phyloP scores from a whole-genome alignment of 2,329 filamentous ascomycete genomes.

The Diaporthe amygdali region DNA sequence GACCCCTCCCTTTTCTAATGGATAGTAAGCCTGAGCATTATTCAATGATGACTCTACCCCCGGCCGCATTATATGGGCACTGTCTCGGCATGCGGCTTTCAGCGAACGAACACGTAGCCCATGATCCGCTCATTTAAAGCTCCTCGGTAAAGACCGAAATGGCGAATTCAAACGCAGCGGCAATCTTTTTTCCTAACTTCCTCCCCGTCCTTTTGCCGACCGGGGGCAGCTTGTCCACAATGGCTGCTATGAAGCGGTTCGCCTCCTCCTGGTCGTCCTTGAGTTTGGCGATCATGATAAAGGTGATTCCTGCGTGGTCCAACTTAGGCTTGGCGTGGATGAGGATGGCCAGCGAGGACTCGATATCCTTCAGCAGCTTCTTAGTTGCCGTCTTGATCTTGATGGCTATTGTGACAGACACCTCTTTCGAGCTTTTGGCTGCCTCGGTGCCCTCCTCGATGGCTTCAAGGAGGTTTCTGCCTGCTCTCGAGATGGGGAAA shows the following conservation, averaged over 20 bases:
- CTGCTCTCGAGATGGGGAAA: constrained; percentile 44
- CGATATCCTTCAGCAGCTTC: constrained; percentile 40
- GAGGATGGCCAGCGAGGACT: constrained; percentile 41
- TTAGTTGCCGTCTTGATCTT: constrained; percentile 42
- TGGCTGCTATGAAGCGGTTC: constrained; percentile 39
- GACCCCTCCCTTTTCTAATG: too few species aligned
- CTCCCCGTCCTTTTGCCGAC: constrained; percentile 37
- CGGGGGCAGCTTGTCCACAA: constrained; percentile 45
- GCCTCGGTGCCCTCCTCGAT: constrained; percentile 43
- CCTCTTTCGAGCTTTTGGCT: constrained; percentile 39
- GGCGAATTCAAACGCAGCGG: constrained; percentile 42
- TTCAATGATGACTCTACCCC: neutral
- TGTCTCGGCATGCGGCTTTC: too few species aligned
- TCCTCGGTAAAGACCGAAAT: constrained; percentile 34
- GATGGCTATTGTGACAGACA: constrained; percentile 42
- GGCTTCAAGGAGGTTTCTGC: constrained; percentile 41
- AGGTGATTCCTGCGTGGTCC: constrained; percentile 44
- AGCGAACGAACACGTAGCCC: neutral
- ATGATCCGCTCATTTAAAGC: neutral
- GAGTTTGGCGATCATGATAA: constrained; percentile 47
- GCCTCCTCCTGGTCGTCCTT: constrained; percentile 44
- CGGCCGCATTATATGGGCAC: neutral
- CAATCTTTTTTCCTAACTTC: constrained; percentile 42
- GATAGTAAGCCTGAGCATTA: too few species aligned
- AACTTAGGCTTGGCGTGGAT: constrained; percentile 47